Evolutionary conservation across 306 rosid species (phyloP).

Genomic region (Quercus cerris): DNA sequence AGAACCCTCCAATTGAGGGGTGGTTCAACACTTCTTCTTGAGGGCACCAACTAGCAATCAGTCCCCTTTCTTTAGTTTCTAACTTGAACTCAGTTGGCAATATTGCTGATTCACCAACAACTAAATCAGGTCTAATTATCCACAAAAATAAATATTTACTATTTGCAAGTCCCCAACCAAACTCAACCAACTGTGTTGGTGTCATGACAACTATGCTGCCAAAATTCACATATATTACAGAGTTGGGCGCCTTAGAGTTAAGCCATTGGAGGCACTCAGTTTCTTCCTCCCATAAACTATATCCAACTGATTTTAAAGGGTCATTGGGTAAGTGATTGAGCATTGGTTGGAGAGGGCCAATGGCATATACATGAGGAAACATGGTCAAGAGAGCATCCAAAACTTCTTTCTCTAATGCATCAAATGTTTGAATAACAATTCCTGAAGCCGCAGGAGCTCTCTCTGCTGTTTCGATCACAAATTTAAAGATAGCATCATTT

Average conservation of each 20-base stretch:
- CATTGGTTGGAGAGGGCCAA: not conserved
- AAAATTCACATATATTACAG: slow-evolving; percentile 3
- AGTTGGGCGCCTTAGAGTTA: not conserved
- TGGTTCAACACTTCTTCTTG: slow-evolving; percentile 8
- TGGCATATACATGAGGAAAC: not conserved
- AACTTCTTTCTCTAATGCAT: slow-evolving; percentile 5
- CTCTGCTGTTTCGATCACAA: not conserved
- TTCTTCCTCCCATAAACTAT: slow-evolving; percentile 5
- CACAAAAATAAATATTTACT: slow-evolving; percentile 1
- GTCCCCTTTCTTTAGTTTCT: too few species aligned
- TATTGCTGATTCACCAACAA: not conserved
- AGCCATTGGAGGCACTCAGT: slow-evolving; percentile 12
- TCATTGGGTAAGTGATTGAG: not conserved
- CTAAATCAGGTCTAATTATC: slow-evolving; percentile 11
- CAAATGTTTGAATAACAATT: not conserved
- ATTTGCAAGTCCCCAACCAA: too few species aligned
- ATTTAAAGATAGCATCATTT: not conserved
- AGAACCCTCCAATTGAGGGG: not conserved
- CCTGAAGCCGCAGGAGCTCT: not conserved
- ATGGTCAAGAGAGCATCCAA: not conserved
- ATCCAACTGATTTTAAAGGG: not conserved
- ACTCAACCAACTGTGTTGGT: too few species aligned
- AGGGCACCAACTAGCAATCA: slow-evolving; percentile 6
- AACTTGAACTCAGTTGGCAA: not conserved
- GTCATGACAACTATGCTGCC: too few species aligned